Evolutionary conservation across 345 rosid genomes (phyloP).

Genomic region (Gossypium longicalyx): DNA sequence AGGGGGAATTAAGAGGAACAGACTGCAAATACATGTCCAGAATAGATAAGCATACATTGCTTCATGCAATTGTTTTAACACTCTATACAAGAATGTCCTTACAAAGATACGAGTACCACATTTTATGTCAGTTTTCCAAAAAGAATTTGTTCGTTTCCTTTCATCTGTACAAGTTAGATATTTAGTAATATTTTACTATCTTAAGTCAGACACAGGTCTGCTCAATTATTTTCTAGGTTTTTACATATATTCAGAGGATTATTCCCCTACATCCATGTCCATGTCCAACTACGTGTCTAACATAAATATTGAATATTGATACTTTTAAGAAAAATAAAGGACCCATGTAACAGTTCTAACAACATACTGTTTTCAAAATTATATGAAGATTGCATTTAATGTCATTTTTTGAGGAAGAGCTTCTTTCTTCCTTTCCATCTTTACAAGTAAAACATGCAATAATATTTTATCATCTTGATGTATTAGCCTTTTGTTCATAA

Average conservation of each 20-base stretch:
- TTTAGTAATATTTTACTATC: neutral
- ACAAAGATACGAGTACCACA: neutral
- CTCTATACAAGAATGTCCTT: neutral
- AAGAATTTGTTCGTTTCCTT: neutral
- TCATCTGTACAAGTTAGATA: neutral
- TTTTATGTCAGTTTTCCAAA: neutral
- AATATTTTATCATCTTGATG: too few relatives aligned
- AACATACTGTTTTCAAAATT: neutral
- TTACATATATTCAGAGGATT: neutral
- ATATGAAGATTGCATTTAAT: neutral
- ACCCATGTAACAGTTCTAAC: neutral
- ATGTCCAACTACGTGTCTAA: too few relatives aligned
- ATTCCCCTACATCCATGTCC: too few relatives aligned
- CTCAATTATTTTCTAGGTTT: neutral
- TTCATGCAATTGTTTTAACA: neutral
- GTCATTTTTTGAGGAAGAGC: neutral
- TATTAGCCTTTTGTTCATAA: too few relatives aligned
- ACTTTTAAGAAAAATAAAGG: neutral
- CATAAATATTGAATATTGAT: neutral
- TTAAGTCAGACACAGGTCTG: neutral
- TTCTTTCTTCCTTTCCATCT: neutral
- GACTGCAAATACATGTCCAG: constrained; percentile 30
- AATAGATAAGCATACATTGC: neutral
- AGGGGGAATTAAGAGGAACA: constrained; percentile 18
- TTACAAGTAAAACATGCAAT: too few relatives aligned